Percentiles rank a stretch among this genome's conserved stretches.
Evolutionary conservation across 2,329 filamentous ascomycete genomes (phyloP).

Genomic region (Sphaceloma murrayae): DNA sequence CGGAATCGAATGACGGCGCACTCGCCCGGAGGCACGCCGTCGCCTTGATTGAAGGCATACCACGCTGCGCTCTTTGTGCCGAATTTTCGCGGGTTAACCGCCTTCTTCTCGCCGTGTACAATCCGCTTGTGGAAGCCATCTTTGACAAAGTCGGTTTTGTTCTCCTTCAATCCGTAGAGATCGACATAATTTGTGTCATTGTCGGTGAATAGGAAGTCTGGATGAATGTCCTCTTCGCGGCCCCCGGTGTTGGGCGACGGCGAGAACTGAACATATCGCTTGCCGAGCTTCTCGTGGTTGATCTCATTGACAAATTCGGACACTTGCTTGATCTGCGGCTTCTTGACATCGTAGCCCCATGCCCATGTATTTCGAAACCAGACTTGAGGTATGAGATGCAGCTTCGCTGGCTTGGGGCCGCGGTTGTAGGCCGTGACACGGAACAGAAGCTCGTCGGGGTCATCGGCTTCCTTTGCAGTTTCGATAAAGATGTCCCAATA

Average conservation of each 20-base stretch:
- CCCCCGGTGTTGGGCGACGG: constrained; percentile 78
- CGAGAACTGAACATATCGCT: constrained; percentile 74
- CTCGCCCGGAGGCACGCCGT: constrained; percentile 79
- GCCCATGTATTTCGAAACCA: constrained; percentile 98
- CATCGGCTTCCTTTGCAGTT: constrained; percentile 85
- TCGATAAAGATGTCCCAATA: constrained; percentile 99
- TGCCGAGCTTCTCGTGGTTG: constrained; percentile 70
- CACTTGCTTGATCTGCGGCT: constrained; percentile 64
- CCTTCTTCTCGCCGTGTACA: constrained; percentile 67
- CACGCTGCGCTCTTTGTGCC: constrained; percentile 88
- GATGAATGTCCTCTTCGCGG: constrained; percentile 73
- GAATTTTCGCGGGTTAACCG: constrained; percentile 66
- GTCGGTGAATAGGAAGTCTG: constrained; percentile 81
- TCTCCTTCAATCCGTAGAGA: constrained; percentile 66
- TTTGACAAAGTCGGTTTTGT: constrained; percentile 78
- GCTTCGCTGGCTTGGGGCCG: constrained; percentile 76
- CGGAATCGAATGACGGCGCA: constrained; percentile 93
- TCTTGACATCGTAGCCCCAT: constrained; percentile 80
- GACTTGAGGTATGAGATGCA: constrained; percentile 89
- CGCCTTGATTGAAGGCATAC: constrained; percentile 84
- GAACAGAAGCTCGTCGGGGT: constrained; percentile 85
- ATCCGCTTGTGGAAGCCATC: constrained; percentile 89
- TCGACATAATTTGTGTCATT: constrained; percentile 82
- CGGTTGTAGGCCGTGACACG: constrained; percentile 95
- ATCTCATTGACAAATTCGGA: constrained; percentile 62